Conservation (phyloP, 148 eudicot species). For the Arctostaphylos glauca region DNA sequence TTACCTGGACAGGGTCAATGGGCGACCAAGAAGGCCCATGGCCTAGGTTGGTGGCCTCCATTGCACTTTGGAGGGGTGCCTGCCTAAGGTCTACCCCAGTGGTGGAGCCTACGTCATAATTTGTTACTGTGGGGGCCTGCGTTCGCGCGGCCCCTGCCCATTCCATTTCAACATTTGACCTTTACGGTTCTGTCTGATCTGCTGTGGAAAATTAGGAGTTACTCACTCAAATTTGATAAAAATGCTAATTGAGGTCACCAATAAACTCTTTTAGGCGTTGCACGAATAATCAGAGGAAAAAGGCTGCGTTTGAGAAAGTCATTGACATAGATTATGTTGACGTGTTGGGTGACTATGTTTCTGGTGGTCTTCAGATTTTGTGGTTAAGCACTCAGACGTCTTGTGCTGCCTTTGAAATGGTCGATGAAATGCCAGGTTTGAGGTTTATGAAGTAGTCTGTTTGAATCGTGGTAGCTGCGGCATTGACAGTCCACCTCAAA, state of each 20-base stretch:
- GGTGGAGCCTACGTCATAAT: conserved; percentile 71
- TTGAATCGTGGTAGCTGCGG: background rate
- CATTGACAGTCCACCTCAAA: background rate
- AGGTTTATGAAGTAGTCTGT: background rate
- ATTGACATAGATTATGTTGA: too few relatives aligned
- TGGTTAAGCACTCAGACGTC: too few relatives aligned
- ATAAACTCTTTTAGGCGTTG: too few relatives aligned
- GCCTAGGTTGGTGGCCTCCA: conserved; percentile 66
- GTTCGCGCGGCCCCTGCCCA: conserved; percentile 64
- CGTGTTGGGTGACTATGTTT: too few relatives aligned
- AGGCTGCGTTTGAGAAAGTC: too few relatives aligned
- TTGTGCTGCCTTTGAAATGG: background rate
- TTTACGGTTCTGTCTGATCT: background rate
- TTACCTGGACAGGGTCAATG: conserved; percentile 87
- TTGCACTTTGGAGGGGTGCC: conserved; percentile 55
- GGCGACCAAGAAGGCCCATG: conserved; percentile 56
- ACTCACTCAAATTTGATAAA: background rate
- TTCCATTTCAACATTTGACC: too few relatives aligned
- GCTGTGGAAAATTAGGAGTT: too few relatives aligned
- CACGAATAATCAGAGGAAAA: too few relatives aligned
- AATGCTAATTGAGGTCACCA: too few relatives aligned
- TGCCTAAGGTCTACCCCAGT: conserved; percentile 37
- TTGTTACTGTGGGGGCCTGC: conserved; percentile 61
- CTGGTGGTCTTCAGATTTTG: too few relatives aligned
- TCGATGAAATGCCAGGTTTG: background rate